A percentile compares a stretch with the other conserved stretches of the same genome.
Evolutionary conservation across 2,329 filamentous ascomycete species (phyloP).

Genomic region (Coleophoma crateriformis): DNA sequence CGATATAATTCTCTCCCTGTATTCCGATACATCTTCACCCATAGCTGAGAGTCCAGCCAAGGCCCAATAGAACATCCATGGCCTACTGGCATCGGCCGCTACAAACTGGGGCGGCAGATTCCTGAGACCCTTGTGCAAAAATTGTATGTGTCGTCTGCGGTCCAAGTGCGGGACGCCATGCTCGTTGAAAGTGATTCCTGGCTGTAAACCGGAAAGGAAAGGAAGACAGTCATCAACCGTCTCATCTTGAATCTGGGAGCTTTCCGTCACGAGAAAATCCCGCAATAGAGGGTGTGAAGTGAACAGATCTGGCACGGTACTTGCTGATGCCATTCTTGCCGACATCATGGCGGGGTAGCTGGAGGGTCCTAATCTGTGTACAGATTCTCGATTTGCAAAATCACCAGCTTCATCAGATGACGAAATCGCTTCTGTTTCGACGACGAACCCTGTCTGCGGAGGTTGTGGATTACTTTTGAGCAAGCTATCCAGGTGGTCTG

Average conservation of each 20-base stretch:
- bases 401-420: constrained; percentile 7
- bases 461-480: constrained; percentile 6
- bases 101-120: constrained; percentile 66
- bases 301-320: constrained; percentile 49
- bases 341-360: constrained; percentile 8
- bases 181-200: constrained; percentile 51
- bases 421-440: constrained; percentile 7
- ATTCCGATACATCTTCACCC: constrained; percentile 64
- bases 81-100: constrained; percentile 76
- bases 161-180: constrained; percentile 72
- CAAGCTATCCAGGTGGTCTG: constrained; percentile 6
- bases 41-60: constrained; percentile 70
- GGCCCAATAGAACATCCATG: constrained; percentile 95
- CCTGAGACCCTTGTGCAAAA: constrained; percentile 53
- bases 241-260: constrained; percentile 61
- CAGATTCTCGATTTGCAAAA: neutral
- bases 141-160: constrained; percentile 54
- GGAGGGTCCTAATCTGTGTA: neutral
- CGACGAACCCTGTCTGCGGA: constrained; percentile 11
- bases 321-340: constrained; percentile 11
- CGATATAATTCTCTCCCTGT: constrained; percentile 63
- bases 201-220: constrained; percentile 50
- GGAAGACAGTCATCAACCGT: constrained; percentile 66
- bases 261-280: constrained; percentile 62
- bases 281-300: constrained; percentile 53